Base-by-base conservation (phyloP, 805 yeast species). In the Saccharomycopsis vini region DNA sequence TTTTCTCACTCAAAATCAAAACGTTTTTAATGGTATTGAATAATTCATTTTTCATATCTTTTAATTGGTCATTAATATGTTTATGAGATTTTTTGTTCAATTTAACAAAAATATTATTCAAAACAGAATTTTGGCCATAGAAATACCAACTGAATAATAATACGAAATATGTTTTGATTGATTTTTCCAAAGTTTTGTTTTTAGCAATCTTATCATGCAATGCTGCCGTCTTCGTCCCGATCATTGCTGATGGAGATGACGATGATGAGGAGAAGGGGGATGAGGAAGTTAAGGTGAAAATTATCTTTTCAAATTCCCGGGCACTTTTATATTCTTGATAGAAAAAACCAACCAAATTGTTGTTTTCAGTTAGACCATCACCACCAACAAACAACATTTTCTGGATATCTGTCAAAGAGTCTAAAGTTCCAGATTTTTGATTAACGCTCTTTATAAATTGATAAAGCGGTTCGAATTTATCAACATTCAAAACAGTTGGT, bases 401-500 rank as follows among this genome's bases (percentile, higher is more conserved):
- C n/a, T 15, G 10, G 5, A 36, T 5, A 23, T 36, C 39, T 15
- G 5, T 21, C 22, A 32, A 9, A n/a, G 36, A 18, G 15, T 7
- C 9, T 32, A 7, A 7, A 32, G 36, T 15, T 4, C 42, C 36
- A 7, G 31, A 33, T 29, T 38, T 34, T 34, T 36, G 47, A 22
- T 31, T 22, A 3, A 39, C 30, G 10, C 48, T 34, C 16, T 34
- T 9, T 2, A 44, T 39, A 28, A 44, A 38, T 16, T 31, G 42
- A 29, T 39, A 42, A 9, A 44, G 15, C 3, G 51, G 46, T 24
- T 42, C 46, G 45, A 47, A 47, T 23, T 47, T 41, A 29, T 47
- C 44, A 9, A 47, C 50, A 21, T 15, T 24, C 13, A 34, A 20
- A 13, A 34, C n/a, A 5, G 6, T 16, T 10, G 30, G 12, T 22